Base-by-base conservation (phyloP, 2,329 filamentous ascomycete genomes). In the Aciculosporium take region DNA sequence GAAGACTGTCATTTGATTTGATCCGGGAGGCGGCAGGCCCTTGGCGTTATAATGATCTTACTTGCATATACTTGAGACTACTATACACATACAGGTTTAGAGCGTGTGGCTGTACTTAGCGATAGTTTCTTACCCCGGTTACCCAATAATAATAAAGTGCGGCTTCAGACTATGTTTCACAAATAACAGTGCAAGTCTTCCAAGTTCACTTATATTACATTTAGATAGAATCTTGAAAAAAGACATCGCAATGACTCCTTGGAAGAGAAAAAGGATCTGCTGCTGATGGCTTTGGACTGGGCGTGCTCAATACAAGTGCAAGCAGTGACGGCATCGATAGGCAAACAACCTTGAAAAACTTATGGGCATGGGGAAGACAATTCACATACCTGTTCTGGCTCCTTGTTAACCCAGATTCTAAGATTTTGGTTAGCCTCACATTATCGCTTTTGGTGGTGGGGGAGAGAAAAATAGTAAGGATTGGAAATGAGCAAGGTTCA, bases 1-100 rank as follows among this genome's bases (percentile, higher is more conserved):
- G 46, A 88, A 88, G 72, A 83, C 84, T 20, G 58, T 51, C 37
- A 70, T 77, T 48, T 77, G 51, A 50, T 36, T 34, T 29, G 4
- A 20, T 13, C 18, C 31, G 5, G 21, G 31, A 15, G 30, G 27
- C 10, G 8, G 7, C 46, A 35, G 27, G 23, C 21, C 24, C 31
- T 10, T 35, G 8, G 18, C 15, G 10, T 29, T 28, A 29, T 30
- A 40, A 21, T 29, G 21, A 35, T 29, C 13, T n/a, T 21, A 40
- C 18, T 40, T 35, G 15, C 39, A 40, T 40, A 40, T 34, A 39
- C 33, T 18, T 42, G 41, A 40, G 44, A 46, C 45, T 33, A 39
- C 32, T 33, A 39, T 28, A 46, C 15, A 39, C 20, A 41, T 28
- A 28, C 27, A 28, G 35, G 28, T 36, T 49, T 47, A 49, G 37